phyloP scores from a whole-genome alignment of 2,329 filamentous ascomycete species.

The Rhinocladiella similis region DNA sequence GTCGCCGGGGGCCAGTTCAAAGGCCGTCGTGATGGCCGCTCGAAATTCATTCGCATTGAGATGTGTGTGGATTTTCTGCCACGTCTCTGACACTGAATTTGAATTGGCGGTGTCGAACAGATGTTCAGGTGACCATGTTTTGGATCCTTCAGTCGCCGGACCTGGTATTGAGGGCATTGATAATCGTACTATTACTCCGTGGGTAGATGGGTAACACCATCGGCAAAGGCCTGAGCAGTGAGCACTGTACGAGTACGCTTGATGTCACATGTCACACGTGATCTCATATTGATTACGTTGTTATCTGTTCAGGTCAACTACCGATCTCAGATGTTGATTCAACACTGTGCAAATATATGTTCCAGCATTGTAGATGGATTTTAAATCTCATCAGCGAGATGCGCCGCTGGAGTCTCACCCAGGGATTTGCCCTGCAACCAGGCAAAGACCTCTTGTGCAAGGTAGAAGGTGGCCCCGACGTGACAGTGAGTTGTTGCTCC shows the following conservation, averaged over 20 bases:
- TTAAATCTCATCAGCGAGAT: no score
- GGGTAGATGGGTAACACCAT: no score
- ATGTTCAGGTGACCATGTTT: constrained; percentile 46
- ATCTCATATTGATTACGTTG: no score
- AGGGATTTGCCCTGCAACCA: no score
- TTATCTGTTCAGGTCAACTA: no score
- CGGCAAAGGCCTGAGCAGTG: no score
- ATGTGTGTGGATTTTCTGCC: constrained; percentile 35
- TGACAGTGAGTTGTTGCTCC: not conserved
- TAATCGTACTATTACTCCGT: not conserved
- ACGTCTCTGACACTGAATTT: constrained; percentile 40
- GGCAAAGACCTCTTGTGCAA: not conserved
- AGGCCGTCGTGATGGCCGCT: constrained; percentile 48
- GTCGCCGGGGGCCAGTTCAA: constrained; percentile 47
- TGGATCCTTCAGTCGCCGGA: constrained; percentile 39
- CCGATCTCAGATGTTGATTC: no score
- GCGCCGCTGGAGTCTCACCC: no score
- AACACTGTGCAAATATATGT: no score
- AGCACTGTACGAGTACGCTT: no score
- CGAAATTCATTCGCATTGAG: constrained; percentile 45
- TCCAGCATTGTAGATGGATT: no score
- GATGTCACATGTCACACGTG: no score
- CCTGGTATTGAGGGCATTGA: constrained; percentile 1
- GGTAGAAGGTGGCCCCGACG: not conserved
- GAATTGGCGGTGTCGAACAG: constrained; percentile 36